These are phyloP conservation scores for Zoysia matrella DNA, from an alignment of 202 grass and related monocot genomes.

Conservation along the genomic window DNA sequence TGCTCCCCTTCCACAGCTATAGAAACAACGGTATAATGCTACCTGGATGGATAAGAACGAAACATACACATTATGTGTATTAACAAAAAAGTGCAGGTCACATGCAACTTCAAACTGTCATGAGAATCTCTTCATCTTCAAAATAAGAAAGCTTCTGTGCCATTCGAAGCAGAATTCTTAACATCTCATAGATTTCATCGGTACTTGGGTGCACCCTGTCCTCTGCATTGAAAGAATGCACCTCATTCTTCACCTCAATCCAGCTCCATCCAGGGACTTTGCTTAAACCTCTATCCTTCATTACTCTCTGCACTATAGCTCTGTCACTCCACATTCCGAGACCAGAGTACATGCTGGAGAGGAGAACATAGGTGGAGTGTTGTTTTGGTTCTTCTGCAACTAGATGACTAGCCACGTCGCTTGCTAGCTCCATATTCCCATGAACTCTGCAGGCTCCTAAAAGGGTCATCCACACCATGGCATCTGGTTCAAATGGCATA, in stretches of 20 bases:
- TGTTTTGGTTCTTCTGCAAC: constrained; percentile 50
- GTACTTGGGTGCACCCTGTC: constrained; percentile 57
- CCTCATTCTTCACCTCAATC: constrained; percentile 71
- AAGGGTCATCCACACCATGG: constrained; percentile 77
- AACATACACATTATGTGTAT: not conserved
- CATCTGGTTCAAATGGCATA: constrained; percentile 74
- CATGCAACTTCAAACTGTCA: constrained; percentile 22
- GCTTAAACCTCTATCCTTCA: constrained; percentile 65
- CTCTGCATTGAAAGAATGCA: constrained; percentile 72
- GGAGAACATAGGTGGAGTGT: constrained; percentile 72
- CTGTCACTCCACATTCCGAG: constrained; percentile 71
- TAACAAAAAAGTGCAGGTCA: constrained; percentile 25
- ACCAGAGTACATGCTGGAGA: constrained; percentile 67
- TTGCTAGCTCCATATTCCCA: constrained; percentile 65
- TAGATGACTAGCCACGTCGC: constrained; percentile 49
- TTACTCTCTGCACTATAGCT: constrained; percentile 58
- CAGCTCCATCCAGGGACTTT: constrained; percentile 87
- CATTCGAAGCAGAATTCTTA: constrained; percentile 45
- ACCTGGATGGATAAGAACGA: constrained; percentile 26
- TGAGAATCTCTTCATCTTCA: constrained; percentile 27
- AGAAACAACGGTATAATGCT: constrained; percentile 9
- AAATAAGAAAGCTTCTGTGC: constrained; percentile 18
- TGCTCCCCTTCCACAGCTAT: not conserved
- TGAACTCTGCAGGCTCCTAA: constrained; percentile 67
- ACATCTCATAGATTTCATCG: constrained; percentile 54